These are phyloP conservation scores for Cornus suecica DNA, from an alignment of 148 eudicot genomes.

Conservation along the genomic window DNA sequence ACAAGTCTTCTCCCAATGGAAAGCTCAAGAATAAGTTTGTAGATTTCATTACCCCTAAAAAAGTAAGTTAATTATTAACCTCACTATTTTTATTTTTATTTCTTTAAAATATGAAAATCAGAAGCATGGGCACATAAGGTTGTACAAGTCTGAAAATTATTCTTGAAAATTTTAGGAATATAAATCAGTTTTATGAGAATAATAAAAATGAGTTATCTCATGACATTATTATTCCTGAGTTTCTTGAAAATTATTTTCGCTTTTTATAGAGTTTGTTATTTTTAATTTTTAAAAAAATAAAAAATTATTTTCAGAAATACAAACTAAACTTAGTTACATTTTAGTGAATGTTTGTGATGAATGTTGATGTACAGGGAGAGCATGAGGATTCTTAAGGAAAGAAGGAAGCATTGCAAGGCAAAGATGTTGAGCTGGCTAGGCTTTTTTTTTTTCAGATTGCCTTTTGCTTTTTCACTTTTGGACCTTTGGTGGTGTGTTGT, in stretches of 20 bases:
- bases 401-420: not conserved
- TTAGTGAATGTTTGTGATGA: not conserved
- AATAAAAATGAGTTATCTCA: too few relatives aligned
- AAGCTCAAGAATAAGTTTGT: constrained; percentile 45
- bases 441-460: too few relatives aligned
- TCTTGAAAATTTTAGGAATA: not conserved
- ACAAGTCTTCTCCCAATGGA: constrained; percentile 22
- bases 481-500: not conserved
- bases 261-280: too few relatives aligned
- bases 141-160: not conserved
- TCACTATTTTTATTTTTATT: not conserved
- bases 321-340: too few relatives aligned
- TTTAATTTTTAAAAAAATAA: too few relatives aligned
- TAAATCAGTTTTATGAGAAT: too few relatives aligned
- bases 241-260: too few relatives aligned
- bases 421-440: not conserved
- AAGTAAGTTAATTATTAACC: constrained; percentile 14
- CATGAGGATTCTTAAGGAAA: constrained; percentile 10
- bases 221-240: too few relatives aligned
- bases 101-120: too few relatives aligned
- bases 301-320: too few relatives aligned
- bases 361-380: constrained; percentile 8
- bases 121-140: too few relatives aligned
- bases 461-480: not conserved
- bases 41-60: constrained; percentile 30